phyloP scores from a whole-genome alignment of 2,329 filamentous ascomycete species.

The Ophiostoma angusticollis region DNA sequence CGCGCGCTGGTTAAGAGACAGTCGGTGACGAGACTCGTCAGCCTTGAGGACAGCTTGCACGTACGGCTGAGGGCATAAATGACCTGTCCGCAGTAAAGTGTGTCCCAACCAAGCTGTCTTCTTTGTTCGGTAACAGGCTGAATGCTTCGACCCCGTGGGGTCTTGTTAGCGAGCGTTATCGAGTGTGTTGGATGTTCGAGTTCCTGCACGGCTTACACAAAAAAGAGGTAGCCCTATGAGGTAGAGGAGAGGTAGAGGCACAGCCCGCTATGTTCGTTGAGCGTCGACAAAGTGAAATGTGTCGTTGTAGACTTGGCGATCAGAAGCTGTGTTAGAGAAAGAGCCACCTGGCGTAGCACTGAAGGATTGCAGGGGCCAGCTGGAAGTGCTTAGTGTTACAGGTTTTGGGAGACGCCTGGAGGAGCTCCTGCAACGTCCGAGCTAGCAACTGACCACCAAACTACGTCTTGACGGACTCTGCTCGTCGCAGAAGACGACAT shows the following conservation, averaged over 20 bases:
- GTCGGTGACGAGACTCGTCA: neutral
- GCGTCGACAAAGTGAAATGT: too few relatives aligned
- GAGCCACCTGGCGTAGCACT: too few relatives aligned
- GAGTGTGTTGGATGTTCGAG: slow-evolving; percentile 1
- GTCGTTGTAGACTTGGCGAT: too few relatives aligned
- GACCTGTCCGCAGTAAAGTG: neutral
- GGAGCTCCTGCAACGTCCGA: slow-evolving; percentile 4
- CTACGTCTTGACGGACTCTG: too few relatives aligned
- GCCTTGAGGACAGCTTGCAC: slow-evolving; percentile 14
- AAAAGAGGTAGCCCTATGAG: too few relatives aligned
- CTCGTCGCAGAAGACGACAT: too few relatives aligned
- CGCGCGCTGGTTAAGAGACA: neutral
- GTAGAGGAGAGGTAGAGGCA: too few relatives aligned
- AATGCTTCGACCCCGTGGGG: slow-evolving; percentile 5
- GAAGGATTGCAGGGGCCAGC: too few relatives aligned
- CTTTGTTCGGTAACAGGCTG: slow-evolving; percentile 4
- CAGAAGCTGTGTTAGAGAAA: too few relatives aligned
- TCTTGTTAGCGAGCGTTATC: neutral
- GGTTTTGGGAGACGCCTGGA: neutral
- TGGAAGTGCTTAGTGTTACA: too few relatives aligned
- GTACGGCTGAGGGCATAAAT: neutral
- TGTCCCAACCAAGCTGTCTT: slow-evolving; percentile 3
- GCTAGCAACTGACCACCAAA: neutral
- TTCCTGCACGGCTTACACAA: too few relatives aligned
- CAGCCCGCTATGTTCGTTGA: too few relatives aligned